A percentile compares a stretch with the other conserved stretches of the same genome.
Conservation (phyloP, 23 red algal species). For the Gracilaria domingensis region DNA sequence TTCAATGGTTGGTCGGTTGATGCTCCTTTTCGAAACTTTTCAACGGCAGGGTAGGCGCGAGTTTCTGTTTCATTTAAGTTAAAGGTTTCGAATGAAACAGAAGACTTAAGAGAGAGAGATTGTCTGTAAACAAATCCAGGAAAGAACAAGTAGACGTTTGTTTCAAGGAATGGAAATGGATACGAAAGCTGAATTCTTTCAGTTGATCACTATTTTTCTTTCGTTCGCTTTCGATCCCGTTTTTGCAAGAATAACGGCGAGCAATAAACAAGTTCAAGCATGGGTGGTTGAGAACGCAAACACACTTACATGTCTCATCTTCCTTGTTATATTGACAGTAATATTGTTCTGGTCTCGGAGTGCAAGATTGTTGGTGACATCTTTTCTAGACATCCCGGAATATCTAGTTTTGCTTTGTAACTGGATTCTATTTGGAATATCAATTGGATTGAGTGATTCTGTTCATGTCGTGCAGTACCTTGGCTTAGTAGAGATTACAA, state of each 20-base stretch:
- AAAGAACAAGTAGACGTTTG: no score
- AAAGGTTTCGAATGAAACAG: no score
- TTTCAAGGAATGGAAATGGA: neutral
- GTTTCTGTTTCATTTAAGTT: no score
- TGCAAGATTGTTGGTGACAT: neutral
- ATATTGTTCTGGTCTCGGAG: neutral
- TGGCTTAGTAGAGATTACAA: neutral
- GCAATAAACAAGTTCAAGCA: neutral
- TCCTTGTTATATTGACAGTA: neutral
- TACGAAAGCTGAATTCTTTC: neutral
- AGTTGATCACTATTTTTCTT: neutral
- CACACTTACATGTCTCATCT: neutral
- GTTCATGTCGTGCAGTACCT: neutral
- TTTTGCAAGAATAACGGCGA: neutral
- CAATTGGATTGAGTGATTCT: neutral
- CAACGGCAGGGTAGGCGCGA: no score
- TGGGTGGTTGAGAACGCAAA: neutral
- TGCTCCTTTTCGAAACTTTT: no score
- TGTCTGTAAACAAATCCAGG: no score
- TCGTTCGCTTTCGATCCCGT: neutral
- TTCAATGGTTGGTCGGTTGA: no score
- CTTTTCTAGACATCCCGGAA: neutral
- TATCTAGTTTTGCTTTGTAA: neutral
- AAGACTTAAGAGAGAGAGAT: no score
- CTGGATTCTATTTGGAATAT: neutral